Evolutionary conservation across 768 basidiomycete genomes (phyloP), one percentile per base, ranked within the genome.

Genomic region (Clavulina sp.): DNA sequence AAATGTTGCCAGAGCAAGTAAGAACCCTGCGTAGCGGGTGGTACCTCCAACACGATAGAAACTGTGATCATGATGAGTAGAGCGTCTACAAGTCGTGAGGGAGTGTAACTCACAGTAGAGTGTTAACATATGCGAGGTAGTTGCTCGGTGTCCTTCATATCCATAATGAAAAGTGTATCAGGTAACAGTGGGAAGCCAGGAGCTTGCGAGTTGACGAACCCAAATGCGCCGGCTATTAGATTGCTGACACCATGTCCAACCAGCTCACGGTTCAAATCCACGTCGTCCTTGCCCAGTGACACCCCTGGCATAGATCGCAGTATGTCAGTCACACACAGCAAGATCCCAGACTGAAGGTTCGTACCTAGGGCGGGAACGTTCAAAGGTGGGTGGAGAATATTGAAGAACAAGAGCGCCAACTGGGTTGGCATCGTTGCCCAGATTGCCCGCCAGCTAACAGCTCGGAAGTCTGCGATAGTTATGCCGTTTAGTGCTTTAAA

Each of bases 41-140:
- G 74, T 77, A 3, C 93, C 93, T 1, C 93, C 92, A 18, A 95
- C 84, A 31, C 91, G 83, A 66, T 95, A 96, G 64, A 97, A 93
- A 55, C 78, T 78, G 41, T 5, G 19, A 38, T 9, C 24, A 26
- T 46, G 7, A 7, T 46, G 43, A 46, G 26, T 9, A 28, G 26
- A 23, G 24, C 9, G 43, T 9, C 9, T 26, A 46, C 43, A 28
- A 46, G 7, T 7, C 9, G 24, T 18, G 13, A 26, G 24, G 24
- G 1, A 56, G 62, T 52, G 53, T 23, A 21, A 62, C 70, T 54
- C 54, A 80, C 86, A 89, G 58, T 56, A 85, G 65, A 16, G 89
- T 82, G 65, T 95, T 80, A 50, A 92, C 84, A 64, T 87, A 88
- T 19, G 87, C 85, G 1, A 88, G 73, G 62, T 88, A 89, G 59